Evolutionary conservation across 192 early-diverging fungal genomes (phyloP), one percentile per base, ranked within the genome.

Genomic region (Linnemannia exigua): DNA sequence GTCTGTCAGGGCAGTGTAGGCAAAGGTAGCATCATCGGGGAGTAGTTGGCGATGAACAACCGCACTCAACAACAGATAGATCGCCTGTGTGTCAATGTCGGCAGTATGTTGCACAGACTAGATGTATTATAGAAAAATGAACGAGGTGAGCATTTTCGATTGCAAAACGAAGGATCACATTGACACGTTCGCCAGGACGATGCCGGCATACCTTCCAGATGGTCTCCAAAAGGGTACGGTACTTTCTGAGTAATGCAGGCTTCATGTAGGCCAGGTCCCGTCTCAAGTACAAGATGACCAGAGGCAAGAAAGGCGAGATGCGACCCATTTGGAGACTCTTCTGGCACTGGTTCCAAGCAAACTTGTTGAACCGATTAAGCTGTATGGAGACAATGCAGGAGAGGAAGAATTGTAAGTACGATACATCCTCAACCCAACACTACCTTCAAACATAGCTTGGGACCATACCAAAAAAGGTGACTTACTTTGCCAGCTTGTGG

Each of bases 331-430:
- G 75, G 33, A 89, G 70, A 28, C 74, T 79, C 75, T 82, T 87
- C 22, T 86, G 70, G 41, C 84, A 82, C 31, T 89, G 81, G 38
- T 87, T 86, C 81, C 84, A 80, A 1, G 88, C 84, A 79, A 89
- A 89, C 79, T 89, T 89, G 58, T 89, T 89, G 69, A 87, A 89
- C 7, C 88, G 77, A 74, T 87, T 89, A 9, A 87, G 66, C 88
- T 88, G 77, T 28, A 22, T 4, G 54, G 20, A 33, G 67, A 67
- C 31, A 51, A 14, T 25, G 1, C 71, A 48, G 2, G 5, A 17
- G 25, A 36, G 15, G 25, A 76, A 16, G 66, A 33, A n/a, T 44
- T 20, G 16, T 48, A 33, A 66, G 35, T 25, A 50, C 37, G 51
- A 16, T 14, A 19, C 25, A 15, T 41, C 11, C 37, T n/a, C n/a